A percentile compares a stretch with the other conserved stretches of the same genome.
Conservation (phyloP, 768 basidiomycete species). For the Naganishia vaughanmartiniae region DNA sequence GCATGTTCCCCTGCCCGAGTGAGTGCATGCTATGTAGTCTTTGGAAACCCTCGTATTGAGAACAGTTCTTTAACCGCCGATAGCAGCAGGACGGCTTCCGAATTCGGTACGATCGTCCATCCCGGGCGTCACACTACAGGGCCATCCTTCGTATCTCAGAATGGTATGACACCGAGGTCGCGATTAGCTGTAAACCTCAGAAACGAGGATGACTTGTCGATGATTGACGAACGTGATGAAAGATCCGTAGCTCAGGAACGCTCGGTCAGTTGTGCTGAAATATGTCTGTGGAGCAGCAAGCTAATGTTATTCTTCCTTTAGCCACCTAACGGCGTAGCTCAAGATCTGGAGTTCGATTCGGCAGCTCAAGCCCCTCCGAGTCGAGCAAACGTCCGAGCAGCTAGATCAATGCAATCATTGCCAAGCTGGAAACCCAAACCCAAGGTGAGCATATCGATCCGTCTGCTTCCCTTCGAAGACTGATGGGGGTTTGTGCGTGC, state of each 20-base stretch:
- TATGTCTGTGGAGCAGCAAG: not conserved
- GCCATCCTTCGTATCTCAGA: slow-evolving; percentile 31
- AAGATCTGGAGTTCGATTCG: not conserved
- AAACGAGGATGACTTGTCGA: slow-evolving; percentile 39
- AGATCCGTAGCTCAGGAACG: not conserved
- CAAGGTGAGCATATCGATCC: not conserved
- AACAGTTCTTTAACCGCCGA: not conserved
- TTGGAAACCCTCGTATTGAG: slow-evolving; percentile 28
- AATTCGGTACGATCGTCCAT: slow-evolving; percentile 9
- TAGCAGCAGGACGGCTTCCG: slow-evolving; percentile 19
- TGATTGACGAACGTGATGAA: slow-evolving; percentile 41
- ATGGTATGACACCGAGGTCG: slow-evolving; percentile 31
- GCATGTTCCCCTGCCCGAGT: slow-evolving; percentile 28
- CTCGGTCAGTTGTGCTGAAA: not conserved
- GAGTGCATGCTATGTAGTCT: slow-evolving; percentile 29
- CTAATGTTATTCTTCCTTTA: not conserved
- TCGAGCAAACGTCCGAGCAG: slow-evolving; percentile 15
- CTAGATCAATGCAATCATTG: slow-evolving; percentile 27
- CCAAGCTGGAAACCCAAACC: slow-evolving; percentile 26
- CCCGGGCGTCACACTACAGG: slow-evolving; percentile 22
- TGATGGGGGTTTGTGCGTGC: not conserved
- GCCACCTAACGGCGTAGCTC: not conserved
- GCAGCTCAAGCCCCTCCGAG: not conserved
- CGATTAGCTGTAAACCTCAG: slow-evolving; percentile 45
- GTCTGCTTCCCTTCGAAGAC: not conserved